Evolutionary conservation across 768 basidiomycete species (phyloP).

Genomic region (Porpolomopsis calyptriformis): DNA sequence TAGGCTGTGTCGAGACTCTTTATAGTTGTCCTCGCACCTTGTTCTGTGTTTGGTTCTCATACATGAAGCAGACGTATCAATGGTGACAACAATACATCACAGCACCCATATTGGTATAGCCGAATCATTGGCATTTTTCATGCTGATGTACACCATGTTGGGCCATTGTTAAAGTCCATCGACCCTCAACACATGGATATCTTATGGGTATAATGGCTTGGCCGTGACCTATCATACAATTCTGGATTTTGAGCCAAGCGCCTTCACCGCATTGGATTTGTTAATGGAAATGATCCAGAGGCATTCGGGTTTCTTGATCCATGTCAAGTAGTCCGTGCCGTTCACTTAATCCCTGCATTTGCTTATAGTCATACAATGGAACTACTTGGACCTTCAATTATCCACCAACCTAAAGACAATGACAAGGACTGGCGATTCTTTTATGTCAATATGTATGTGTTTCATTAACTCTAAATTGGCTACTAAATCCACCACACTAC

Average conservation of each 20-base stretch:
- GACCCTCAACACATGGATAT: slow-evolving; percentile 7
- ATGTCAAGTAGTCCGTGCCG: slow-evolving; percentile 6
- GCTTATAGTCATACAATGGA: slow-evolving; percentile 4
- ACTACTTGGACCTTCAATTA: slow-evolving; percentile 2
- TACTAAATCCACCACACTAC: neutral
- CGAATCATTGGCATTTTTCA: slow-evolving; percentile 15
- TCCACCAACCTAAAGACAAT: neutral
- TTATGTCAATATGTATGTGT: slow-evolving; percentile 28
- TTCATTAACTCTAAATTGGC: neutral
- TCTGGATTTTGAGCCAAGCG: neutral
- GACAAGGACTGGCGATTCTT: slow-evolving; percentile 21
- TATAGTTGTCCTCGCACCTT: too few relatives aligned
- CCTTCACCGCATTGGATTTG: slow-evolving; percentile 6
- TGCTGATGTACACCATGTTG: slow-evolving; percentile 7
- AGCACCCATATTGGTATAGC: slow-evolving; percentile 9
- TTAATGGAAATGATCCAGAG: neutral
- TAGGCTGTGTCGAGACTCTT: too few relatives aligned
- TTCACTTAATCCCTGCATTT: slow-evolving; percentile 10
- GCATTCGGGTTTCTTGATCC: slow-evolving; percentile 11
- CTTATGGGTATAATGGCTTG: slow-evolving; percentile 13
- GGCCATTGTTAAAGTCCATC: neutral
- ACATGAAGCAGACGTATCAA: too few relatives aligned
- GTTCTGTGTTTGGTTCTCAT: too few relatives aligned
- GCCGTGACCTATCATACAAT: neutral
- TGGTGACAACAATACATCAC: too few relatives aligned